Conservation (phyloP, 345 rosid species). For the Sisymbrium altissimum region DNA sequence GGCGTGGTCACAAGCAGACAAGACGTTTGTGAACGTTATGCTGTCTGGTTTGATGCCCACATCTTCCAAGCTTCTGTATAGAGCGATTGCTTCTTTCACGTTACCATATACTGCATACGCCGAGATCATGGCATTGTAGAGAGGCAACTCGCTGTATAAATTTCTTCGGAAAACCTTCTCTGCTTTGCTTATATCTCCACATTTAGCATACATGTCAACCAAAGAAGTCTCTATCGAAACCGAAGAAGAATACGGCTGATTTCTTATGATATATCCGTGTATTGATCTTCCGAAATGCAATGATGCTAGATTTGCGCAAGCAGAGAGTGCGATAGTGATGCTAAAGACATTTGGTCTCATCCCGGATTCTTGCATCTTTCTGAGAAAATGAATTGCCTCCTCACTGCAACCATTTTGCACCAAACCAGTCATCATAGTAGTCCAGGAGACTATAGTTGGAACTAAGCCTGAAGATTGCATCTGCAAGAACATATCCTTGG, state of each 20-base stretch:
- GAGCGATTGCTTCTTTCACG: slow-evolving; percentile 39
- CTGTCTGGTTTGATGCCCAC: slow-evolving; percentile 41
- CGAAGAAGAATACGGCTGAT: slow-evolving; percentile 27
- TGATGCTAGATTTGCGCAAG: slow-evolving; percentile 43
- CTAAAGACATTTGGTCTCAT: slow-evolving; percentile 43
- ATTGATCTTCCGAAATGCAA: slow-evolving; percentile 48
- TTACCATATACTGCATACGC: slow-evolving; percentile 44
- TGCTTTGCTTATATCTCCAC: slow-evolving; percentile 52
- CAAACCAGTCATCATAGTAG: slow-evolving; percentile 58
- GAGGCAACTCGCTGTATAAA: slow-evolving; percentile 35
- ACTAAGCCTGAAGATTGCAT: slow-evolving; percentile 48
- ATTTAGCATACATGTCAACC: slow-evolving; percentile 66
- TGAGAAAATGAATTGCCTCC: slow-evolving; percentile 44
- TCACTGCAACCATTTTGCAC: slow-evolving; percentile 43
- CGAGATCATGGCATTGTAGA: slow-evolving; percentile 53
- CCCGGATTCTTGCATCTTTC: slow-evolving; percentile 55
- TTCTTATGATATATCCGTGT: slow-evolving; percentile 55
- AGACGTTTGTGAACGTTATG: slow-evolving; percentile 47
- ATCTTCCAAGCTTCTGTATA: slow-evolving; percentile 30
- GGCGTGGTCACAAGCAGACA: slow-evolving; percentile 44
- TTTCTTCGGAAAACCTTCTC: slow-evolving; percentile 32
- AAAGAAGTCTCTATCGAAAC: slow-evolving; percentile 44
- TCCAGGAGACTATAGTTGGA: slow-evolving; percentile 57
- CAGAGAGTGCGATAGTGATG: slow-evolving; percentile 50
- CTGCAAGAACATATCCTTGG: slow-evolving; percentile 55